Conservation (phyloP, 2,329 filamentous ascomycete species). For the Trichophyton benhamiae region DNA sequence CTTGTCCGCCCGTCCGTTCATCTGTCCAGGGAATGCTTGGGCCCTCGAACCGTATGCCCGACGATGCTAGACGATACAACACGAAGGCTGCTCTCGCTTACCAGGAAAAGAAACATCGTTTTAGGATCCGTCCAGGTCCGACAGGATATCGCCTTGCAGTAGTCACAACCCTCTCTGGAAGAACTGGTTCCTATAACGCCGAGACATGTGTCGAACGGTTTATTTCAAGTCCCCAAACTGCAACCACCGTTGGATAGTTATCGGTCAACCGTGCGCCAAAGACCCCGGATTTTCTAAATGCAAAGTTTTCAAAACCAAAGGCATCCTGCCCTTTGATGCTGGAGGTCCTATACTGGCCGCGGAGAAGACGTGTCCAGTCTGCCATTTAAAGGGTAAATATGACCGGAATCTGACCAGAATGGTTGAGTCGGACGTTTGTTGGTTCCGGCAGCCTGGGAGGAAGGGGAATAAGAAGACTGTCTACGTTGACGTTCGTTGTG, state of each 20-base stretch:
- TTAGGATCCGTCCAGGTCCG: background rate
- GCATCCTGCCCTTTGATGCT: conserved; percentile 10
- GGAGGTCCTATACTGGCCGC: conserved; percentile 14
- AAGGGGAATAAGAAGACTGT: conserved; percentile 1
- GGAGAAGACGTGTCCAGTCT: conserved; percentile 21
- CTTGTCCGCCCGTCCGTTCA: background rate
- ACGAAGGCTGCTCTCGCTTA: too few species aligned
- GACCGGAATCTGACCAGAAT: conserved; percentile 22
- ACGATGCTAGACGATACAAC: background rate
- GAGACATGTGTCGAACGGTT: conserved; percentile 37
- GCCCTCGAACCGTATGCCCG: background rate
- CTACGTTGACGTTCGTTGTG: conserved; percentile 5
- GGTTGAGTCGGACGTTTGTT: conserved; percentile 11
- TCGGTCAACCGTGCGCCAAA: conserved; percentile 33
- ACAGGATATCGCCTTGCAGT: background rate
- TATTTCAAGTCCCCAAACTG: conserved; percentile 37
- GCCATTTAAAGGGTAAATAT: conserved; percentile 22
- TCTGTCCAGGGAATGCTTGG: background rate
- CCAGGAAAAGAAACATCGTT: background rate
- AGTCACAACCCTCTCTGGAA: background rate
- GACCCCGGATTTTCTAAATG: conserved; percentile 21
- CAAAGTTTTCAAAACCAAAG: conserved; percentile 12
- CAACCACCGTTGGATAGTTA: conserved; percentile 38
- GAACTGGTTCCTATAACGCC: background rate
- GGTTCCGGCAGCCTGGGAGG: conserved; percentile 1